Percentiles rank a stretch among this genome's conserved stretches.
These are phyloP conservation scores for Paradendryphiella salina DNA, from an alignment of 2,329 filamentous ascomycete species.

Conservation along the genomic window DNA sequence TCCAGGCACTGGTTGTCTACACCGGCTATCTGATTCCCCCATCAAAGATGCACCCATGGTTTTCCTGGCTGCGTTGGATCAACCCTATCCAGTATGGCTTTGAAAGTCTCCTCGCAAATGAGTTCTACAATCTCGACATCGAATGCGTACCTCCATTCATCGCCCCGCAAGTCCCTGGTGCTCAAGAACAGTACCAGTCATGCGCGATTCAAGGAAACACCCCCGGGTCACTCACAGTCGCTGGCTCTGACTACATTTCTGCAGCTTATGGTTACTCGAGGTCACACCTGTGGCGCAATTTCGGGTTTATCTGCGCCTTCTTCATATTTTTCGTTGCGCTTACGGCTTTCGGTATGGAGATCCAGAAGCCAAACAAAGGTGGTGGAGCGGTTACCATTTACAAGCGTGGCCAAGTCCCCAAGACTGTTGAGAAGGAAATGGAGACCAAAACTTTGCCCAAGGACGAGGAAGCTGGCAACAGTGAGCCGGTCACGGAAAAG, in stretches of 20 bases:
- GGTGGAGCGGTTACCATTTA: constrained; percentile 64
- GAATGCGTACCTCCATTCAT: constrained; percentile 60
- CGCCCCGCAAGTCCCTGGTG: constrained; percentile 57
- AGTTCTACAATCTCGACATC: constrained; percentile 64
- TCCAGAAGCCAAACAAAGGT: constrained; percentile 62
- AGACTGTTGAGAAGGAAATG: constrained; percentile 60
- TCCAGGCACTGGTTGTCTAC: constrained; percentile 48
- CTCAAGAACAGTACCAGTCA: constrained; percentile 57
- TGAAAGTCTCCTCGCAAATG: constrained; percentile 69
- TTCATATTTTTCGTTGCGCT: constrained; percentile 55
- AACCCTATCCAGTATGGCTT: constrained; percentile 70
- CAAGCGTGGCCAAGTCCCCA: constrained; percentile 66
- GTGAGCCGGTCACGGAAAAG: constrained; percentile 34
- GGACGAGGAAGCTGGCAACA: constrained; percentile 58
- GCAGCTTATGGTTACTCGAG: constrained; percentile 59
- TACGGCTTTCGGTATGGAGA: constrained; percentile 51
- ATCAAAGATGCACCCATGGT: constrained; percentile 48
- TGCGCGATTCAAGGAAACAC: constrained; percentile 62
- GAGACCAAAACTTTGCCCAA: constrained; percentile 53
- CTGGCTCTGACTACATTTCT: constrained; percentile 60
- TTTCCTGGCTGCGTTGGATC: constrained; percentile 48
- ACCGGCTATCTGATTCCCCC: constrained; percentile 48
- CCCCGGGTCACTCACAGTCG: constrained; percentile 57
- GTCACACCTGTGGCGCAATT: constrained; percentile 64
- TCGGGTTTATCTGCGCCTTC: constrained; percentile 57